phyloP scores from a whole-genome alignment of 31 red algal species.

The Asparagopsis taxiformis region DNA sequence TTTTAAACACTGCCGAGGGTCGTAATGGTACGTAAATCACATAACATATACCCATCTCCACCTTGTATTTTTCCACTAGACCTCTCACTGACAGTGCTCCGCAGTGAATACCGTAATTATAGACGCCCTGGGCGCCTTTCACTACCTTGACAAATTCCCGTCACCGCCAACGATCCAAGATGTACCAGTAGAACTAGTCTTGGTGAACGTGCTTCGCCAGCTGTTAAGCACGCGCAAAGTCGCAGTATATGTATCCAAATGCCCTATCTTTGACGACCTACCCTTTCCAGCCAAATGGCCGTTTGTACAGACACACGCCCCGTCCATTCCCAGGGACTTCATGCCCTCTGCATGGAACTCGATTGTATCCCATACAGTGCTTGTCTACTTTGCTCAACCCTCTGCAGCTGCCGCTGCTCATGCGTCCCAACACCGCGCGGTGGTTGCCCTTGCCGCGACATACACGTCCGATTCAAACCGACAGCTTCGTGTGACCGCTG shows the following conservation, averaged over 20 bases:
- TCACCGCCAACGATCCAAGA: neutral
- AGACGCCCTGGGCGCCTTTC: constrained; percentile 36
- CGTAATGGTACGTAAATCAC: no score
- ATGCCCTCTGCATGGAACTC: constrained; percentile 39
- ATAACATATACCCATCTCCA: no score
- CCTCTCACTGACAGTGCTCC: no score
- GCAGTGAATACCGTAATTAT: constrained; percentile 28
- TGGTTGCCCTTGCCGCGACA: no score
- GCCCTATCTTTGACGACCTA: constrained; percentile 16
- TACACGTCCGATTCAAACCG: no score
- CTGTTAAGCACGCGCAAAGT: constrained; percentile 19
- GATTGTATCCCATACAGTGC: constrained; percentile 10
- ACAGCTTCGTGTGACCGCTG: neutral
- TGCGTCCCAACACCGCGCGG: neutral
- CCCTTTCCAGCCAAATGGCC: constrained; percentile 25
- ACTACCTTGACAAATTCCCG: constrained; percentile 30
- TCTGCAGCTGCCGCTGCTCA: neutral
- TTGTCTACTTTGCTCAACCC: constrained; percentile 20
- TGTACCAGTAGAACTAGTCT: constrained; percentile 16
- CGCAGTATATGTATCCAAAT: constrained; percentile 23
- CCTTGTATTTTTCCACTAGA: no score
- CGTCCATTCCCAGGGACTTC: constrained; percentile 26
- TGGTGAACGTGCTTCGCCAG: neutral
- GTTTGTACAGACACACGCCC: constrained; percentile 13
- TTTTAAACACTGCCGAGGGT: no score